Evolutionary conservation across 208 protist species (phyloP).

Genomic region (Leishmania braziliensis): DNA sequence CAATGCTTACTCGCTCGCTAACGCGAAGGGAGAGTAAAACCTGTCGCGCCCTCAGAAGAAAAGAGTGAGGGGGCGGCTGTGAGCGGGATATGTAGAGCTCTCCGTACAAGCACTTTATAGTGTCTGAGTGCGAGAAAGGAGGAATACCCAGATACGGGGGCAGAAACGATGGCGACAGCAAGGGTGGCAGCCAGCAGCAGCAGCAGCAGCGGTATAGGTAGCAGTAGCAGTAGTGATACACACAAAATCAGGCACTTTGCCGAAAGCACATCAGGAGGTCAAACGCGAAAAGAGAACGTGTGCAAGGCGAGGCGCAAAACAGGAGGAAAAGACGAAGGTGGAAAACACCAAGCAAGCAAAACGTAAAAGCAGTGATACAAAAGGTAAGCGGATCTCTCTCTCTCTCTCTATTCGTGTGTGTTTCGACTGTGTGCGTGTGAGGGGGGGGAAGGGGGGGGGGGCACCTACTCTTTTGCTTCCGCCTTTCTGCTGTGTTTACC

Average conservation of each 20-base stretch:
- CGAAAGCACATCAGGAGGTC: neutral
- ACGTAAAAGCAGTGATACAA: neutral
- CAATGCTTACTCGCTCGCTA: neutral
- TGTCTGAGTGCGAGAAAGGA: neutral
- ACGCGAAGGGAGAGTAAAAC: neutral
- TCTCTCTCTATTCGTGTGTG: neutral
- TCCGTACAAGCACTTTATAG: neutral
- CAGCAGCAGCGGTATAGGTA: neutral
- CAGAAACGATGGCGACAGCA: neutral
- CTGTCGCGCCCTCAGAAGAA: neutral
- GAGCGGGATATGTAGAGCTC: neutral
- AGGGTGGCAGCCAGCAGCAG: neutral
- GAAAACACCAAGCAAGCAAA: conserved; percentile 15
- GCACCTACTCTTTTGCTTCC: neutral
- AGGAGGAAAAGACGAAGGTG: neutral
- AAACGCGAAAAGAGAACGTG: neutral
- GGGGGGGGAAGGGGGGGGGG: no score
- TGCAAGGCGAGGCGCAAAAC: neutral
- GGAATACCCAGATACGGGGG: neutral
- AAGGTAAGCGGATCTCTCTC: neutral
- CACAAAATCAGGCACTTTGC: neutral
- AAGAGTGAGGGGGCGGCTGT: neutral
- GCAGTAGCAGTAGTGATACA: conserved; percentile 6
- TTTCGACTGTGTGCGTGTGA: neutral
- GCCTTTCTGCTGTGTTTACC: neutral